A percentile compares a stretch with the other conserved stretches of the same genome.
phyloP scores from a whole-genome alignment of 805 yeast genomes.

The Kazachstania viticola region DNA sequence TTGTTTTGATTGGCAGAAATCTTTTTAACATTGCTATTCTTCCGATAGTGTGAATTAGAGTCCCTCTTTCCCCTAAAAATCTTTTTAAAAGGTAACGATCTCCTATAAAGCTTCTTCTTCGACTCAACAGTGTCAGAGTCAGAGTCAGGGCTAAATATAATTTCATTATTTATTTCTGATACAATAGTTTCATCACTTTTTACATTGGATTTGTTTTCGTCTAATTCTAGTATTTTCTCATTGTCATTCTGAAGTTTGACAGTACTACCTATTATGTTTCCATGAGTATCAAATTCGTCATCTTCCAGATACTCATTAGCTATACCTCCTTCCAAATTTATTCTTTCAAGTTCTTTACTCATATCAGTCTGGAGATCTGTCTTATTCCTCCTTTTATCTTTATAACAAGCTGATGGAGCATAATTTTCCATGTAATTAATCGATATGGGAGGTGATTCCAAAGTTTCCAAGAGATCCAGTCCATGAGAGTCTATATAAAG shows the following conservation, averaged over 20 bases:
- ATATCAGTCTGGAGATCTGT: too few relatives aligned
- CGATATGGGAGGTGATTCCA: constrained; percentile 25
- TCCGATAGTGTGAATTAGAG: neutral
- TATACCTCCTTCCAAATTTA: too few relatives aligned
- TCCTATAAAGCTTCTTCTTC: constrained; percentile 7
- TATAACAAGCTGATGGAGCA: neutral
- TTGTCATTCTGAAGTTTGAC: neutral
- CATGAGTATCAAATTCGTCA: too few relatives aligned
- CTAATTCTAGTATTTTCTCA: too few relatives aligned
- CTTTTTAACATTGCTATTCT: too few relatives aligned
- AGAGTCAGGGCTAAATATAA: constrained; percentile 5
- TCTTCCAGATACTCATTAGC: too few relatives aligned
- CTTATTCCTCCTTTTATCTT: neutral
- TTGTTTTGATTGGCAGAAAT: too few relatives aligned
- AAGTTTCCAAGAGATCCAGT: constrained; percentile 7
- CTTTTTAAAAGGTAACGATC: constrained; percentile 15
- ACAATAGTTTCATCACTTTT: neutral
- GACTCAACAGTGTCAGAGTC: constrained; percentile 5
- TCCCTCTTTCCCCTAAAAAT: constrained; percentile 17
- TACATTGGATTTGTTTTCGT: neutral
- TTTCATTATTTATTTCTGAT: neutral
- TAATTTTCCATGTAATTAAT: constrained; percentile 14
- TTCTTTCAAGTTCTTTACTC: too few relatives aligned
- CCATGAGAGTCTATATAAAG: constrained; percentile 15
- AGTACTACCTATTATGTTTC: too few relatives aligned